Evolutionary conservation across 129 eudicot genomes (phyloP), one percentile per base, ranked within the genome.

Genomic region (Artemisia argyi): DNA sequence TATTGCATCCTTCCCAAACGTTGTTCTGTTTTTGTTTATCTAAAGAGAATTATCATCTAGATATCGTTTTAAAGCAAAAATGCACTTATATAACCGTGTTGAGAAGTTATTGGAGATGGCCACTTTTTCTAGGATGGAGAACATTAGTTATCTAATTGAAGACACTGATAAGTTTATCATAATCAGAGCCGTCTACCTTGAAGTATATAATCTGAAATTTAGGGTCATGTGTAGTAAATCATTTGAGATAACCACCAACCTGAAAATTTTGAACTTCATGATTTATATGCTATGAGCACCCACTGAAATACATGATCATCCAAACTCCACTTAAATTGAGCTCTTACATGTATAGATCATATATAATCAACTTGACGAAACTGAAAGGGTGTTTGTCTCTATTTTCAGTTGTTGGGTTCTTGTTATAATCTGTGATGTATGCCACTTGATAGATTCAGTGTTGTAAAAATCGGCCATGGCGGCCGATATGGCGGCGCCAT

Each of bases 121-220:
- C 7, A 24, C 32, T 59, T 59, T 11, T 59, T 59, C 13, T 22
- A 20, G 39, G 64, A 59, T 20, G 39, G 39, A 59, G 64, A 24
- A 59, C 39, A 22, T 59, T 30, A 12, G 12, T 50, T 50, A 68
- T 52, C 54, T 28, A 30, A 9, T 48, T 51, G 32, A 15, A 68
- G 73, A 53, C 28, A 52, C 26, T 13, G 17, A 28, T 53, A 16
- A 24, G 50, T 4, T n/a, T 53, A 69, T 28, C n/a, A 16, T 53
- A 53, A 53, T 24, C 73, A 53, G 47, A 50, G 48, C 22, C 50
- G 47, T 68, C 47, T 68, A 68, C 61, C 4, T 51, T 24, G 47
- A 67, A 58, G 49, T 49, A 67, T 67, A 50, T 22, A 10, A 50
- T 49, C 15, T 50, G 20, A 52, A 28, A 52, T 14, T 32, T 47